Base-by-base conservation (phyloP, 306 rosid species). In the Begonia loranthoides region DNA sequence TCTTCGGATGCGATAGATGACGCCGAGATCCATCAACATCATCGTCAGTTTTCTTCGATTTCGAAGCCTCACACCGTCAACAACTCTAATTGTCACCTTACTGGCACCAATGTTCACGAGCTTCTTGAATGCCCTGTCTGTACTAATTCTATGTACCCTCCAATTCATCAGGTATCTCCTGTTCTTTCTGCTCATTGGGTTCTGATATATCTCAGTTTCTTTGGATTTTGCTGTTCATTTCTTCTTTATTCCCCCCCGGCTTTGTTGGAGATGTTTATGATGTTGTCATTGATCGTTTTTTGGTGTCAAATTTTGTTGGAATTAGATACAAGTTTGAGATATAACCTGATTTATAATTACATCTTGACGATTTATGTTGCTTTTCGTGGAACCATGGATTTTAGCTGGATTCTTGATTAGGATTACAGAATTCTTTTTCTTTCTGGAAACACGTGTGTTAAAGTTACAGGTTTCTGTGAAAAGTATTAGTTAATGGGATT, bases 121-220 rank as follows among this genome's bases (percentile, higher is more conserved):
- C 90, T 81, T 67, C 90, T 81, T 54, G 90, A 81, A 67, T 81
- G 90, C 66, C 90, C 92, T 14, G 86, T 82, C 49, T 82, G 92
- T 53, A 75, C 86, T 45, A 81, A 75, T 68, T 81, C 85, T 12
- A 78, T 81, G 85, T 81, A 78, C 70, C 90, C 90, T 73, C 85
- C 90, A 51, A 81, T 81, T 63, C 85, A 77, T 57, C 90, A 78
- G 90, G 90, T 81, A 15, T 38, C n/a, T 62, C 64, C 67, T 43
- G 47, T 71, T 74, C 54, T 22, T 43, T 54, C 39, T 2, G 15
- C 51, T 13, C 6, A 9, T 48, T 50, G 44, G 68, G 45, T 65
- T 64, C 12, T 45, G 2, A 14, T 45, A 12, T 12, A 0, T 12
- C 10, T 57, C 48, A 8, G 51, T 41, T 6, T 55, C 6, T 14